Evolutionary conservation across 176 grass and related monocot genomes (phyloP), one percentile per base, ranked within the genome.

Genomic region (Alloteropsis semialata): DNA sequence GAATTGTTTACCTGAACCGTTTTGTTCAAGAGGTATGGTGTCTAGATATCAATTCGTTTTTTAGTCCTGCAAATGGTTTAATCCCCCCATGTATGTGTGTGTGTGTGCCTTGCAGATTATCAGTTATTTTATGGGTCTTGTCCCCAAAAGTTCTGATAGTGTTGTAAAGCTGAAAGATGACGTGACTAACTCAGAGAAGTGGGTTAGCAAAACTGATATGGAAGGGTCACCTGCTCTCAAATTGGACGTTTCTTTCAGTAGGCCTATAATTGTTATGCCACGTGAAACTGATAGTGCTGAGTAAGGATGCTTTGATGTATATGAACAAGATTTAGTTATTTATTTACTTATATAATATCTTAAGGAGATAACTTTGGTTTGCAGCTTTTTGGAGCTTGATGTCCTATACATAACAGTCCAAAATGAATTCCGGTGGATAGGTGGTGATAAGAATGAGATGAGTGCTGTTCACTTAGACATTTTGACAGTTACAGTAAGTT

Each of bases 1-100:
- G 96, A 79, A 98, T 98, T 86, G 88, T 98, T 71, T 98, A 98
- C 85, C 92, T 98, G 67, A 98, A 98, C 83, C 96, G 96, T 84
- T 98, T 98, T 94, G 88, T 95, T 77, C 90, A 93, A 90, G 96
- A 98, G 90, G 96, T 98, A 93, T 85, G 64, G 5, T 78, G 27
- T 85, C 61, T 71, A 69, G 25, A 72, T 51, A 25, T 89, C 64
- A 79, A 75, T 29, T 74, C 36, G 50, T 69, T 59, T 77, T 49
- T 83, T 58, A 44, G 68, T 75, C 48, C 29, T 86, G 33, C n/a
- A 54, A 46, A 25, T 84, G 60, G 22, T 77, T 76, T 75, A 76
- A 82, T 27, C n/a, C 28, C 4, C 69, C 34, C 62, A 21, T 48
- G 10, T 48, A 1, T 48, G 45, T 5, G 45, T 5, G 45, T 5